Conservation (phyloP, 1,284 basidiomycete genomes). For the Apiotrichum siamense region DNA sequence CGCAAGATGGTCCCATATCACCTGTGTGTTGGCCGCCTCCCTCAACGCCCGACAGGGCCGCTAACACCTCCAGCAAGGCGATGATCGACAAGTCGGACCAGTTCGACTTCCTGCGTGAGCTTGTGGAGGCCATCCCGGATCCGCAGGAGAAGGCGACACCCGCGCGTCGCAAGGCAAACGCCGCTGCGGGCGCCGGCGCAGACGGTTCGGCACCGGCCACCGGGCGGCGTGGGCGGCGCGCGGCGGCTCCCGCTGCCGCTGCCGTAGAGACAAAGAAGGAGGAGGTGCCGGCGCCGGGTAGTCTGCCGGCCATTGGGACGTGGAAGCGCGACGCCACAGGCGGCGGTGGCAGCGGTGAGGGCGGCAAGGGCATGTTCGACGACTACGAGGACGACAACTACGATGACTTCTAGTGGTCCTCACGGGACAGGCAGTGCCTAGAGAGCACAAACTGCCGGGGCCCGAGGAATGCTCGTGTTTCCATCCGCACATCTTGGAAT, state of each 20-base stretch:
- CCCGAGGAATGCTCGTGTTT: too few species aligned
- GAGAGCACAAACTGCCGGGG: too few species aligned
- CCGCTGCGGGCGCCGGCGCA: not conserved
- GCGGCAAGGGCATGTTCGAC: slow-evolving; percentile 40
- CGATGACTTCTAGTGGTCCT: slow-evolving; percentile 29
- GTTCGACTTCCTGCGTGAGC: slow-evolving; percentile 93
- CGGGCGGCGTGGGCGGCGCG: too few species aligned
- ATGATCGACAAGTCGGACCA: slow-evolving; percentile 81
- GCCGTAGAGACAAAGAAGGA: slow-evolving; percentile 19
- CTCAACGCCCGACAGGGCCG: not conserved
- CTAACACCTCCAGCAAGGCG: slow-evolving; percentile 64
- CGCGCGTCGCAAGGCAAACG: slow-evolving; percentile 9
- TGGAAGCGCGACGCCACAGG: slow-evolving; percentile 56
- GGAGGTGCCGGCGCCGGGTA: slow-evolving; percentile 10
- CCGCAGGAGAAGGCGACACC: slow-evolving; percentile 52
- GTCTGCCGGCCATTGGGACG: slow-evolving; percentile 33
- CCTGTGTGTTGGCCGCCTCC: slow-evolving; percentile 57
- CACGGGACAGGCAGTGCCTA: not conserved
- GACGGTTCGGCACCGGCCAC: slow-evolving; percentile 3
- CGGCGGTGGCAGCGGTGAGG: slow-evolving; percentile 37
- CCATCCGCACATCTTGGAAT: too few species aligned
- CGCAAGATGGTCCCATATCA: slow-evolving; percentile 93
- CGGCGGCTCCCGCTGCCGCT: not conserved
- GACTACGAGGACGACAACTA: slow-evolving; percentile 43
- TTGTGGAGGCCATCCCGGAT: slow-evolving; percentile 84